Evolutionary conservation across 2,329 filamentous ascomycete species (phyloP).

Genomic region (Microascus cirrosus): DNA sequence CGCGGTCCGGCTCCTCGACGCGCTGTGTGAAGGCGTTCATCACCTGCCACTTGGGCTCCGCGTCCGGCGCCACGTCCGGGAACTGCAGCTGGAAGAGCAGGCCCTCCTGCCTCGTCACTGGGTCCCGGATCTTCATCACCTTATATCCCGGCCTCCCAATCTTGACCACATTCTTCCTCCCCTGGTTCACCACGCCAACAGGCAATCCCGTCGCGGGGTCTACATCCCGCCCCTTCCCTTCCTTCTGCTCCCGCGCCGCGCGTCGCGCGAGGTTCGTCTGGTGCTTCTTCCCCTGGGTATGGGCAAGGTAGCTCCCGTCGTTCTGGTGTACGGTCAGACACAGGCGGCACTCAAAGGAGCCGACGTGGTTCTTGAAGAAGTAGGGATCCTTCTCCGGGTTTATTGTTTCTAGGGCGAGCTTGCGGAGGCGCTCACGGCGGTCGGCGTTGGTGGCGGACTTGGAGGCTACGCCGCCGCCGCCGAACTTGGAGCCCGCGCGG

Average conservation of each 20-base stretch:
- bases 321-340: conserved; percentile 98
- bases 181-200: conserved; percentile 56
- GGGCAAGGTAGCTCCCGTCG: conserved; percentile 95
- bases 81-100: conserved; percentile 95
- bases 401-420: conserved; percentile 96
- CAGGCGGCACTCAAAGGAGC: conserved; percentile 93
- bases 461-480: conserved; percentile 91
- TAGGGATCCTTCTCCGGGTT: conserved; percentile 99
- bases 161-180: conserved; percentile 80
- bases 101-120: conserved; percentile 77
- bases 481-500: conserved; percentile 93
- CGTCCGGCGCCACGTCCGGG: conserved; percentile 71
- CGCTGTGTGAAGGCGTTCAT: conserved; percentile 98
- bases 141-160: conserved; percentile 95
- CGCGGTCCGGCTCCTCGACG: conserved; percentile 87
- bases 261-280: conserved; percentile 95
- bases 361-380: conserved; percentile 99
- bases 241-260: conserved; percentile 88
- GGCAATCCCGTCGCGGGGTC: conserved; percentile 60
- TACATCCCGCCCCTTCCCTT: conserved; percentile 55
- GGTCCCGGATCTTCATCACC: conserved; percentile 91
- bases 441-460: conserved; percentile 90
- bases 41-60: conserved; percentile 77
- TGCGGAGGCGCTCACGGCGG: conserved; percentile 91
- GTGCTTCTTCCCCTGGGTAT: conserved; percentile 97